A percentile compares a stretch with the other conserved stretches of the same genome.
phyloP scores from a whole-genome alignment of 345 rosid genomes.

The Citropsis articulata region DNA sequence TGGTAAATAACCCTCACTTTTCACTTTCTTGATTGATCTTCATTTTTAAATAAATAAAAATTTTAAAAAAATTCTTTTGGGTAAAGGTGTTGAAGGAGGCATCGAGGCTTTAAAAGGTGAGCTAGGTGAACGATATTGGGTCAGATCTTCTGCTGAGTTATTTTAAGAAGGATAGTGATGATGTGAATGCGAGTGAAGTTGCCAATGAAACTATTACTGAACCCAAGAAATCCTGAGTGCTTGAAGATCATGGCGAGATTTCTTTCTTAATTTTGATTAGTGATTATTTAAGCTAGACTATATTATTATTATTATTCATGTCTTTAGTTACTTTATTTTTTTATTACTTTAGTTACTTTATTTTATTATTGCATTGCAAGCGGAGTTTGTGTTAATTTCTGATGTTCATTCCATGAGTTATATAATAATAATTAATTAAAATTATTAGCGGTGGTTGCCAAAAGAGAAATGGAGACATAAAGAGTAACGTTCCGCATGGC shows the following conservation, averaged over 20 bases:
- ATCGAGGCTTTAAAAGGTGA: conserved; percentile 78
- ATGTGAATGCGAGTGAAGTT: conserved; percentile 33
- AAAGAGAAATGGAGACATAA: conserved; percentile 74
- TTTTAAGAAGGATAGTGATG: conserved; percentile 52
- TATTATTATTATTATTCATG: too few species aligned
- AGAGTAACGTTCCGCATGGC: too few species aligned
- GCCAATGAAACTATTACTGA: conserved; percentile 15
- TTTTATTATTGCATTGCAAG: too few species aligned
- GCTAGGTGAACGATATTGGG: conserved; percentile 92
- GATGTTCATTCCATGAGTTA: background rate
- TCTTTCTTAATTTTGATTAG: too few species aligned
- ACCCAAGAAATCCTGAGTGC: conserved; percentile 58
- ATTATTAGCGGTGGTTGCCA: conserved; percentile 67
- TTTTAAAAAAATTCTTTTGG: background rate
- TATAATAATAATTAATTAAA: conserved; percentile 6
- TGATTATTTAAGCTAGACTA: too few species aligned
- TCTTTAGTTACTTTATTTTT: too few species aligned
- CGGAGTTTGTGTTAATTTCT: background rate
- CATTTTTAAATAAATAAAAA: background rate
- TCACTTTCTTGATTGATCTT: background rate
- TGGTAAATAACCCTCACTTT: conserved; percentile 33
- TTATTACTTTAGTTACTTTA: too few species aligned
- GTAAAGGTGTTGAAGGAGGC: conserved; percentile 80
- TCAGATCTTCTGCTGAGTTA: conserved; percentile 83
- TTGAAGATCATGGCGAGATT: conserved; percentile 82